Percentiles rank a stretch among this genome's conserved stretches.
Conservation (phyloP, 129 eudicot species). For the Rutidosis leptorrhynchoides region DNA sequence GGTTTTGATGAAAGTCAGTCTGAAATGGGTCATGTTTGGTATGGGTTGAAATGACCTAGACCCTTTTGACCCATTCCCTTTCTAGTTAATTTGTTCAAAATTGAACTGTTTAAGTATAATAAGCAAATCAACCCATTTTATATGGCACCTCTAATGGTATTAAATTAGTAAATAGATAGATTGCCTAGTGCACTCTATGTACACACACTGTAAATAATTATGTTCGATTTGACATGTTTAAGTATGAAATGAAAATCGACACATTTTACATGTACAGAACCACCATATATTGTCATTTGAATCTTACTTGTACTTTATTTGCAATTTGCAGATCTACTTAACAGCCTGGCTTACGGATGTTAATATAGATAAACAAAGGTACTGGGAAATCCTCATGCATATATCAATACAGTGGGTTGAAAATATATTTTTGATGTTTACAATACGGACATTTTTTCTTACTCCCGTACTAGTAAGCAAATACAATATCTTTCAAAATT, state of each 20-base stretch:
- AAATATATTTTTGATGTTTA: neutral
- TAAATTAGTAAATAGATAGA: neutral
- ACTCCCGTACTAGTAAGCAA: neutral
- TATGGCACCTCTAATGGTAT: neutral
- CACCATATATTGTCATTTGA: slow-evolving; percentile 8
- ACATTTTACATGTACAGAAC: neutral
- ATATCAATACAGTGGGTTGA: neutral
- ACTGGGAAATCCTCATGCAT: neutral
- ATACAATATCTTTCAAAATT: neutral
- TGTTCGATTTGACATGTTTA: neutral
- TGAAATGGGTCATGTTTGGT: neutral
- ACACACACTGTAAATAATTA: too few relatives aligned
- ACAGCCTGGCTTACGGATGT: slow-evolving; percentile 86
- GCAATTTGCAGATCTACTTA: slow-evolving; percentile 59
- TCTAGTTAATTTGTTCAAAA: neutral
- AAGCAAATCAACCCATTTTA: neutral
- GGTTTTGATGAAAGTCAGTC: neutral
- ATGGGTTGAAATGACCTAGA: neutral
- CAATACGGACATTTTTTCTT: slow-evolving; percentile 1
- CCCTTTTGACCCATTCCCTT: neutral
- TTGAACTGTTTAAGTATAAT: neutral
- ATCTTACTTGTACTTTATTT: slow-evolving; percentile 9
- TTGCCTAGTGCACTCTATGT: neutral
- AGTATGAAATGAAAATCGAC: neutral
- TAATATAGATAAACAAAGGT: slow-evolving; percentile 74